Evolutionary conservation across 1,284 basidiomycete genomes (phyloP), one percentile per base, ranked within the genome.

Genomic region (Sanghuangporus weigelae): DNA sequence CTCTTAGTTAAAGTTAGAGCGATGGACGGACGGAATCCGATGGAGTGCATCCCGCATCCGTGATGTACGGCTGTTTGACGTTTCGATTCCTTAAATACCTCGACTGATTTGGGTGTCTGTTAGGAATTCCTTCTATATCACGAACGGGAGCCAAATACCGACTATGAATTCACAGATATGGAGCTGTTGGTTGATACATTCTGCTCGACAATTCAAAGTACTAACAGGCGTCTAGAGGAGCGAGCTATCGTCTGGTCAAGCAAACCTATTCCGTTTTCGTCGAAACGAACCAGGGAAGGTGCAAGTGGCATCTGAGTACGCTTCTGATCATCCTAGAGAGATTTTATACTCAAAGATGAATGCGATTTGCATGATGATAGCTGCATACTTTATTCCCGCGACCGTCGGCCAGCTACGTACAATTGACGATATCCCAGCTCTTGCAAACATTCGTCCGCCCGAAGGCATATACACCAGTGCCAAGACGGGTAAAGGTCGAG

Each of bases 271-370:
- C 89, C 6, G 88, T 89, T 38, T 87, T 81, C 67, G 86, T 90
- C 48, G 80, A 87, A 38, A 85, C 84, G 3, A 68, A 78, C 21
- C 75, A 78, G 63, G 87, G 87, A 38, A 81, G 82, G 66, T 80
- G 85, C 66, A 92, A 92, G 70, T 90, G 89, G 89, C 90, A 92
- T 68, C 78, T 92, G 40, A 91, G 89, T 90, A 71, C 63, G 86
- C 76, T 54, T 36, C 19, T 31, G 19, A 54, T 38, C 38, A 36
- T 19, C 26, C 38, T 38, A n/a, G 16, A 54, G 16, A 38, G 16
- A n/a, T 14, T 16, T 6, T 51, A 14, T 10, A 50, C 59, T 6
- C 56, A 53, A 51, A 23, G 49, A 59, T 60, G 63, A 62, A 56
- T 51, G 40, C 39, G 42, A 23, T n/a, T 35, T 66, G 63, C 48